A percentile compares a stretch with the other conserved stretches of the same genome.
These are phyloP conservation scores for Phragmites australis DNA, from an alignment of 176 grass and related monocot genomes.

Conservation along the genomic window DNA sequence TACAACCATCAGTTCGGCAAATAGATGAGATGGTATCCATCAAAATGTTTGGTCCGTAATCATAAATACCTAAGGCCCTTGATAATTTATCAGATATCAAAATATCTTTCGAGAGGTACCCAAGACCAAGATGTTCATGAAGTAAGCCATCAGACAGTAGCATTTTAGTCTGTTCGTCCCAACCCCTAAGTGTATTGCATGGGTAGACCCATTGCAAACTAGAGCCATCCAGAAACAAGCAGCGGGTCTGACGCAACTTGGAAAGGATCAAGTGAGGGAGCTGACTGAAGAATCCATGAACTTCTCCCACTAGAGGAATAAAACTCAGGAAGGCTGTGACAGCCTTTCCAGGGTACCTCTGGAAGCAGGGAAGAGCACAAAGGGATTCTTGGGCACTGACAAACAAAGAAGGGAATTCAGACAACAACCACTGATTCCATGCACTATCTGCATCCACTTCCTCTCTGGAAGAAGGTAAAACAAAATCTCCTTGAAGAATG, in stretches of 20 bases:
- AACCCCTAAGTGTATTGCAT: slow-evolving; percentile 76
- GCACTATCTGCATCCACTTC: slow-evolving; percentile 97
- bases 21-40: slow-evolving; percentile 73
- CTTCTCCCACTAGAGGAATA: slow-evolving; percentile 91
- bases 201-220: slow-evolving; percentile 66
- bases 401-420: slow-evolving; percentile 86
- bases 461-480: slow-evolving; percentile 95
- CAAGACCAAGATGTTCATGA: slow-evolving; percentile 79
- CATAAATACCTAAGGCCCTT: slow-evolving; percentile 71
- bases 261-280: slow-evolving; percentile 88
- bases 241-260: slow-evolving; percentile 70
- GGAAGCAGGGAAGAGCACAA: slow-evolving; percentile 79
- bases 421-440: slow-evolving; percentile 98
- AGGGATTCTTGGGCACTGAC: slow-evolving; percentile 70
- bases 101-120: slow-evolving; percentile 81
- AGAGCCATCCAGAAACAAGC: slow-evolving; percentile 87
- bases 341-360: slow-evolving; percentile 71
- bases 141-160: slow-evolving; percentile 75
- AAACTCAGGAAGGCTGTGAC: slow-evolving; percentile 88
- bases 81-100: slow-evolving; percentile 79
- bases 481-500: slow-evolving; percentile 96
- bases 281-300: slow-evolving; percentile 88
- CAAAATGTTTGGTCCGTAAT: slow-evolving; percentile 79
- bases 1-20: slow-evolving; percentile 55
- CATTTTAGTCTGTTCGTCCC: slow-evolving; percentile 69